Conservation (phyloP, 1,139 yeast genomes). For the Waltiozyma sp. region DNA sequence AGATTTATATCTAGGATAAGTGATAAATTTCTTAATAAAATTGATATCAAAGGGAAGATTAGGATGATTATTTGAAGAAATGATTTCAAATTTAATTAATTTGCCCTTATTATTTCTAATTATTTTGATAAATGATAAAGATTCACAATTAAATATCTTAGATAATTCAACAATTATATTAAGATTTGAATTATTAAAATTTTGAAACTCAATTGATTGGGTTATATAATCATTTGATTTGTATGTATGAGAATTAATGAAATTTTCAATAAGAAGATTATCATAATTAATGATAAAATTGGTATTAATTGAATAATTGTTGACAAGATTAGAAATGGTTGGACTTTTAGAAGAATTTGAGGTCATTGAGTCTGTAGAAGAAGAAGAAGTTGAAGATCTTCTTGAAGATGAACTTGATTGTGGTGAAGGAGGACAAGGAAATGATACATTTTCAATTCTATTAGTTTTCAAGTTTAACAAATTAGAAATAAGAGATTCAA, state of each 20-base stretch:
- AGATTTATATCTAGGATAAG: conserved; percentile 34
- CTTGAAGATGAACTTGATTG: too few species aligned
- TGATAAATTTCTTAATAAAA: conserved; percentile 26
- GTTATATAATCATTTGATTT: neutral
- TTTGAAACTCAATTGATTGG: conserved; percentile 13
- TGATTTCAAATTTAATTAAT: conserved; percentile 27
- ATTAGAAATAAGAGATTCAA: conserved; percentile 14
- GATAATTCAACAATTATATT: conserved; percentile 14
- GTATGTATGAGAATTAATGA: neutral
- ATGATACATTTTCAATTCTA: neutral
- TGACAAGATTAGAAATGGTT: neutral
- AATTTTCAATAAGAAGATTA: neutral
- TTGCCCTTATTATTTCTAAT: conserved; percentile 28
- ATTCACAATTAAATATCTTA: conserved; percentile 12
- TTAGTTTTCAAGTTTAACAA: conserved; percentile 7
- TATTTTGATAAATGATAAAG: conserved; percentile 26
- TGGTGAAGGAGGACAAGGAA: neutral
- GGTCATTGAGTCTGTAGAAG: conserved; percentile 1
- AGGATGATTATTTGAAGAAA: conserved; percentile 9
- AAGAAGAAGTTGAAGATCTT: conserved; percentile 8
- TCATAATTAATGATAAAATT: neutral
- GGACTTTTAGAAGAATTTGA: neutral
- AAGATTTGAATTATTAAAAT: conserved; percentile 2
- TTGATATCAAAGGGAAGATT: conserved; percentile 7
- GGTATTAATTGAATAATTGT: neutral